A percentile compares a stretch with the other conserved stretches of the same genome.
phyloP scores from a whole-genome alignment of 106 monocot species.

The Allium sativum region DNA sequence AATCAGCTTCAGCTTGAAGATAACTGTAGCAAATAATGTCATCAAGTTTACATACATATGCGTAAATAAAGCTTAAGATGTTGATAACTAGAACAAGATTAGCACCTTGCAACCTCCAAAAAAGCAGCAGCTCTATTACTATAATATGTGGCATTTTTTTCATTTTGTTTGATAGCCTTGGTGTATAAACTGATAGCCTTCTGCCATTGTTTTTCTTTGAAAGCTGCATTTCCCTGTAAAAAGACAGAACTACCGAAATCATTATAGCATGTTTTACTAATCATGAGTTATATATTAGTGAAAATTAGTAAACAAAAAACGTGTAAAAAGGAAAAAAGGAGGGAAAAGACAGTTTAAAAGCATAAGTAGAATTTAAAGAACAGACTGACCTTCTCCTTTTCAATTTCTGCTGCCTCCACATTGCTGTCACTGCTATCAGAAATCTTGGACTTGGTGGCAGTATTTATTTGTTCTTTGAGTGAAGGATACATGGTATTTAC shows the following conservation, averaged over 20 bases:
- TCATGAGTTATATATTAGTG: too few species aligned
- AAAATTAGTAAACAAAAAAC: neutral
- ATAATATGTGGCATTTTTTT: slow-evolving; percentile 77
- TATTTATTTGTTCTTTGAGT: slow-evolving; percentile 61
- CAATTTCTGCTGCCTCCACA: slow-evolving; percentile 89
- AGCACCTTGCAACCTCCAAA: slow-evolving; percentile 81
- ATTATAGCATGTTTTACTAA: neutral
- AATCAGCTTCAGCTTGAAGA: slow-evolving; percentile 89
- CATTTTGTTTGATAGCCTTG: slow-evolving; percentile 89
- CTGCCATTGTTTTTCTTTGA: slow-evolving; percentile 90
- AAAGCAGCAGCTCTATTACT: slow-evolving; percentile 95
- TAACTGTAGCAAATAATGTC: slow-evolving; percentile 39
- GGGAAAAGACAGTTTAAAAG: neutral
- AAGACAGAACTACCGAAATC: neutral
- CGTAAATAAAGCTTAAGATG: slow-evolving; percentile 7
- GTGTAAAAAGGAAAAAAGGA: too few species aligned
- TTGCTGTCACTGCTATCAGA: slow-evolving; percentile 37
- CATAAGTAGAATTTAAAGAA: neutral
- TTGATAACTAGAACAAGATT: slow-evolving; percentile 6
- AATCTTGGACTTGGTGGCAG: slow-evolving; percentile 34
- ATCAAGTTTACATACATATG: neutral
- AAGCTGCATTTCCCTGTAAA: slow-evolving; percentile 76
- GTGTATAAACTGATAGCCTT: slow-evolving; percentile 77
- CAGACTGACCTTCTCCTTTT: slow-evolving; percentile 79
- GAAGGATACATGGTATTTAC: slow-evolving; percentile 36